Evolutionary conservation across 306 rosid genomes (phyloP).

Genomic region (Citrullus mucosospermus): DNA sequence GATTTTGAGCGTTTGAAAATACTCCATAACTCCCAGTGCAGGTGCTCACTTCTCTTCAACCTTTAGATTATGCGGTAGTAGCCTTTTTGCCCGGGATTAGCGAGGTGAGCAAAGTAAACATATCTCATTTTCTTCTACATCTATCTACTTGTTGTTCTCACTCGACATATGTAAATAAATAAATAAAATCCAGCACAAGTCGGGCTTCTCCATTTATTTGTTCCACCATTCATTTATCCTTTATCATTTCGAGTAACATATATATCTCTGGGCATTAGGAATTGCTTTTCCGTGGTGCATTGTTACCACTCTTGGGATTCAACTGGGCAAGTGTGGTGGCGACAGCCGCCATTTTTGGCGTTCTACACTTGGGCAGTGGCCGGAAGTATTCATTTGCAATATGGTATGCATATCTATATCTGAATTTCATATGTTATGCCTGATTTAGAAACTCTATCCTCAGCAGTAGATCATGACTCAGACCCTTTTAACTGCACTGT

Average conservation of each 20-base stretch:
- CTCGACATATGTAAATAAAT: background rate
- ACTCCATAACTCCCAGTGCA: constrained; percentile 12
- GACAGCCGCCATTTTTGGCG: constrained; percentile 64
- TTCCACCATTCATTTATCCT: background rate
- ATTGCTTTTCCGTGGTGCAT: constrained; percentile 80
- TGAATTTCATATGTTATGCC: background rate
- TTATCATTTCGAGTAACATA: background rate
- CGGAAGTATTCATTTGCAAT: constrained; percentile 76
- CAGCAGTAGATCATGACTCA: background rate
- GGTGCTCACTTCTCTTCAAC: constrained; percentile 80
- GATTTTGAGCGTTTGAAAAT: background rate
- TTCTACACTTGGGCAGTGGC: constrained; percentile 68
- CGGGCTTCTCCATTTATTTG: background rate
- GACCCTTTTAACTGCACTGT: constrained; percentile 1
- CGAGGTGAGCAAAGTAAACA: constrained; percentile 41
- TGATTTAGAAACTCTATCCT: background rate
- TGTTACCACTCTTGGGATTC: constrained; percentile 74
- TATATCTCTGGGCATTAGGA: constrained; percentile 32
- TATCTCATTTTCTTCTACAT: background rate
- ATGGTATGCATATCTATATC: constrained; percentile 32
- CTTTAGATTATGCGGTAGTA: constrained; percentile 55
- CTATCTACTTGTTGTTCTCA: background rate
- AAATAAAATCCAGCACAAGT: background rate
- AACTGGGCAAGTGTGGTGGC: constrained; percentile 51
- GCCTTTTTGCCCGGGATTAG: constrained; percentile 74